phyloP scores from a whole-genome alignment of 306 rosid genomes.

The Macrotyloma uniflorum region DNA sequence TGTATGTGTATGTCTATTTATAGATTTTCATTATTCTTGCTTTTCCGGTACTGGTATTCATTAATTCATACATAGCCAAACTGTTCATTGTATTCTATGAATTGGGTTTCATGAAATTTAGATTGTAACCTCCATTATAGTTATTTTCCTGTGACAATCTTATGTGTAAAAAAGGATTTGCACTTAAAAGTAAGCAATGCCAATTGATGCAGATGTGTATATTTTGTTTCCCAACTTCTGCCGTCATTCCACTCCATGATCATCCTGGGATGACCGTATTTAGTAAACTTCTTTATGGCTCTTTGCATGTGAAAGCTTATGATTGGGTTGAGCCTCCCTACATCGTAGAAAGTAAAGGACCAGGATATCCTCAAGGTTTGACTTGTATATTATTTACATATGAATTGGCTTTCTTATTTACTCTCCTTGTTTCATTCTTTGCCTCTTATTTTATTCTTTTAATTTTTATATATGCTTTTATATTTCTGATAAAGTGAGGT shows the following conservation, averaged over 20 bases:
- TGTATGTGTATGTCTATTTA: neutral
- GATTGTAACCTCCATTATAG: conserved; percentile 7
- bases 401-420: neutral
- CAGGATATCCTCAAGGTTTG: conserved; percentile 61
- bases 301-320: conserved; percentile 94
- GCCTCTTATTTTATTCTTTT: neutral
- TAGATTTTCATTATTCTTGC: neutral
- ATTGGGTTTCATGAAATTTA: conserved; percentile 16
- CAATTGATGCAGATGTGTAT: conserved; percentile 78
- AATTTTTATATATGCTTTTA: neutral
- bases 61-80: conserved; percentile 21
- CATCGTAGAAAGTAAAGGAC: conserved; percentile 60
- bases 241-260: conserved; percentile 91
- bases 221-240: conserved; percentile 89
- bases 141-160: conserved; percentile 23
- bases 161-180: conserved; percentile 20
- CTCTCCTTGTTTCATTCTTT: neutral
- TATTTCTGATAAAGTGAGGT: neutral
- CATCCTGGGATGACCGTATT: conserved; percentile 98
- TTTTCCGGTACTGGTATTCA: neutral
- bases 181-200: conserved; percentile 9
- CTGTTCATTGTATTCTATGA: conserved; percentile 14
- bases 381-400: conserved; percentile 27
- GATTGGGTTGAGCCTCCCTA: conserved; percentile 94
- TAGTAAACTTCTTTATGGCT: conserved; percentile 93